Base-by-base conservation (phyloP, 148 eudicot species). In the Simmondsia chinensis region DNA sequence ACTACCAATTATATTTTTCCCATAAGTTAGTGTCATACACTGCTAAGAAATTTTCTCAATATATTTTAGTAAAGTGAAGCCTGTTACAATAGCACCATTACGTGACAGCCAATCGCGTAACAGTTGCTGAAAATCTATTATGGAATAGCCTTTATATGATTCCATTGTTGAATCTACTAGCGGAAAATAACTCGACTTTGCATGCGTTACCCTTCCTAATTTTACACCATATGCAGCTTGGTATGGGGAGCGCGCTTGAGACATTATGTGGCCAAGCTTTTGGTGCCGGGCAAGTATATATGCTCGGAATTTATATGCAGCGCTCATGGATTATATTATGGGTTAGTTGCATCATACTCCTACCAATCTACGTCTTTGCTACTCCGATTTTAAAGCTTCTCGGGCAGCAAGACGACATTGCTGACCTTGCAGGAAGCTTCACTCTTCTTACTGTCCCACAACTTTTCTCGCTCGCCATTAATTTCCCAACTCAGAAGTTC, bases 211-310 rank as follows among this genome's bases (percentile, higher is more conserved):
- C 13, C 3, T 18, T 1, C 15, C 32, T 40, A 21, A 22, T 36
- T 13, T 9, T 18, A 20, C 30, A 33, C 13, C 17, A 10, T 47
- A 48, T 68, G 60, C 47, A 86, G 96, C 73, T 73, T 38, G 96
- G 96, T 18, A 86, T 86, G 96, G 96, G 93, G 19, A 86, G 96
- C 44, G 96, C 96, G 12, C 54, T 79, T 0, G 96, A 86, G 46
- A 86, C 96, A 3, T 54, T 86, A 4, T 86, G 96, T 24, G 96
- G 93, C 0, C 96, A 86, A 59, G 96, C 96, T 0, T 86, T 59
- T 39, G 96, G 96, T 9, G 87, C 93, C 1, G 93, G 96, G 5
- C 76, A 79, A 61, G 48, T 75, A 7, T 25, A 71, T 38, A 58
- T 82, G 84, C 71, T 86, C 0, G 91, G 95, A 4, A 47, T 81